Conservation (phyloP, 805 yeast species). For the Teunomyces funiuensis region DNA sequence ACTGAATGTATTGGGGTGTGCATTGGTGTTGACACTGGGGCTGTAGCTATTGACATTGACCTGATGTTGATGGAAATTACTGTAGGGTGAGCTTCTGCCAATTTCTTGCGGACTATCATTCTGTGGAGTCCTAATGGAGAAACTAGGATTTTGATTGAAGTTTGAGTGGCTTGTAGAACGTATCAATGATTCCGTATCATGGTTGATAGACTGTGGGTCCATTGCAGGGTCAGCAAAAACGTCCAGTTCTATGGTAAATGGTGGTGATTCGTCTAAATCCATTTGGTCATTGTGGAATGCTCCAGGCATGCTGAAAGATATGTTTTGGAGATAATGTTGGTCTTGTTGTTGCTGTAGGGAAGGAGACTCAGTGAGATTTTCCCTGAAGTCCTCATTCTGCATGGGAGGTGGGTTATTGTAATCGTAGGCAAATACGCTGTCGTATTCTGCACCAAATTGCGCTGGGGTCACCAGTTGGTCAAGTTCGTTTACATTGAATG, state of each 20-base stretch:
- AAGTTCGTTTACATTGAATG: neutral
- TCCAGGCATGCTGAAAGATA: slow-evolving; percentile 27
- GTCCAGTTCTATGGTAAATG: slow-evolving; percentile 37
- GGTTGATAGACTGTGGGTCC: slow-evolving; percentile 5
- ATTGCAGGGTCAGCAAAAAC: slow-evolving; percentile 11
- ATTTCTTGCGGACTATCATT: neutral
- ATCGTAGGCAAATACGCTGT: slow-evolving; percentile 8
- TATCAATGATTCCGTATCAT: slow-evolving; percentile 8
- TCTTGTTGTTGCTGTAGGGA: neutral
- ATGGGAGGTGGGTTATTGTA: neutral
- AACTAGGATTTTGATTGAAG: slow-evolving; percentile 7
- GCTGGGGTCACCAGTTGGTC: neutral
- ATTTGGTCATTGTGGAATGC: slow-evolving; percentile 25
- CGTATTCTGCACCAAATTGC: slow-evolving; percentile 5
- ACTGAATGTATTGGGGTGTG: neutral
- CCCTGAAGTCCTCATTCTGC: neutral
- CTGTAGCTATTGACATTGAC: neutral
- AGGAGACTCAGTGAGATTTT: neutral
- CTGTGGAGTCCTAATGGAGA: neutral
- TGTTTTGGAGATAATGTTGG: neutral
- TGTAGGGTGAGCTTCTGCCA: slow-evolving; percentile 1
- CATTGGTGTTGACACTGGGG: neutral
- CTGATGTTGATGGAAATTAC: slow-evolving; percentile 5
- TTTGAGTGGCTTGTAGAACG: neutral
- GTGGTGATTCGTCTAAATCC: slow-evolving; percentile 41